Base-by-base conservation (phyloP, 2,329 filamentous ascomycete genomes). In the Penicillium sp. region DNA sequence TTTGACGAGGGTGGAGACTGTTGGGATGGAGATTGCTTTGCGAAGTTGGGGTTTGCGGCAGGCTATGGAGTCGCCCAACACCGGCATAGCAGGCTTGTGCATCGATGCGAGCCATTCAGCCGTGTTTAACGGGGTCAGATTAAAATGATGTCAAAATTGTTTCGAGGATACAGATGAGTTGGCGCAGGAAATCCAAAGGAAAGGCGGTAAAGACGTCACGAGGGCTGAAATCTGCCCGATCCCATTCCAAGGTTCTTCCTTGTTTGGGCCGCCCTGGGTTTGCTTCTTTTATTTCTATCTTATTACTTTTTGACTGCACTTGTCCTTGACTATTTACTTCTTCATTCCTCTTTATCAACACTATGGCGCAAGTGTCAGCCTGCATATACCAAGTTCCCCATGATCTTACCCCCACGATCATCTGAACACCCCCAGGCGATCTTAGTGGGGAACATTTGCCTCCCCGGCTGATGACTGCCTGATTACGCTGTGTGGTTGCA, bases 1-100 rank as follows among this genome's bases (percentile, higher is more conserved):
- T 32, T 62, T 67, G 14, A 73, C 64, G 7, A 75, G 54, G 2
- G 69, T 68, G 4, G 73, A 71, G 6, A 75, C 52, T 11, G 65
- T 64, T 0, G 72, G 68, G 7, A 72, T 59, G 10, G 69, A 70
- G 21, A 67, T 62, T 5, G 65, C 59, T 50, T 64, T 69, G 24
- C 62, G 61, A 55, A 8, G 58, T 57, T 22, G 50, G 34, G 22
- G 56, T 45, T 34, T 50, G 44, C 14, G 43, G 29, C 31, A 45
- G 48, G 65, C 60, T 61, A 67, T 51, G 40, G 69, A 64, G 58
- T 73, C 67, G 57, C 61, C 61, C 57, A 70, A 55, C 45, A 70
- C 60, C 55, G 67, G 67, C 65, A 71, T 72, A 44, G 58, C 62
- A 63, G 61, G 64, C 56, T 56, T 63, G 61, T 55, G 54, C 58